Conservation (phyloP, 768 basidiomycete genomes). For the Serpula lacrymans region DNA sequence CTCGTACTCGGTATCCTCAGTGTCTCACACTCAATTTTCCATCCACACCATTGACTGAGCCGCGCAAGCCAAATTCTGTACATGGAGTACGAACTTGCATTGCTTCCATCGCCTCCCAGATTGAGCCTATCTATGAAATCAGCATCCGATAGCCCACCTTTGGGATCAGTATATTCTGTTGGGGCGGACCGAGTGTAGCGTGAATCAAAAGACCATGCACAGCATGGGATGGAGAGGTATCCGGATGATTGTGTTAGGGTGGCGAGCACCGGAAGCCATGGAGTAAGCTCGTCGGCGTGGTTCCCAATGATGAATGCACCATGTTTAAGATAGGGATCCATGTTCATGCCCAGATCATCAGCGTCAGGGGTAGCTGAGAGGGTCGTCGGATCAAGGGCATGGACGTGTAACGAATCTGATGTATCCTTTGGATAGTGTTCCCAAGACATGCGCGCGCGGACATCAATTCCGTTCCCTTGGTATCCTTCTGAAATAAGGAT, state of each 20-base stretch:
- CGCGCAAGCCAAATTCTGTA: conserved; percentile 88
- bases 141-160: conserved; percentile 22
- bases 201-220: conserved; percentile 76
- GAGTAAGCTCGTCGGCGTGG: conserved; percentile 95
- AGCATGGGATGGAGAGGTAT: conserved; percentile 87
- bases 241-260: conserved; percentile 58
- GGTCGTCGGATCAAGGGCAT: conserved; percentile 36
- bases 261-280: conserved; percentile 86
- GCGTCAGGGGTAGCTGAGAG: conserved; percentile 3
- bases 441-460: conserved; percentile 87
- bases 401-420: conserved; percentile 56
- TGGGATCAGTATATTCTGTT: conserved; percentile 16
- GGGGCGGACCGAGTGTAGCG: conserved; percentile 53
- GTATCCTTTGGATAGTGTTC: conserved; percentile 65
- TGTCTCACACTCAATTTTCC: conserved; percentile 82
- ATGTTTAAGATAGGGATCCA: conserved; percentile 31
- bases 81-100: conserved; percentile 67
- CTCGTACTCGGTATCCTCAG: conserved; percentile 91
- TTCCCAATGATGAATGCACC: conserved; percentile 86
- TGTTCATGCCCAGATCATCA: background rate
- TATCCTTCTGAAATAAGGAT: conserved; percentile 86
- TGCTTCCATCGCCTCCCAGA: conserved; percentile 59
- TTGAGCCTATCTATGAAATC: conserved; percentile 44
- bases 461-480: conserved; percentile 77
- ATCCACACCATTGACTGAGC: conserved; percentile 72